Evolutionary conservation across 2,329 filamentous ascomycete species (phyloP).

Genomic region (Xylaria sp.): DNA sequence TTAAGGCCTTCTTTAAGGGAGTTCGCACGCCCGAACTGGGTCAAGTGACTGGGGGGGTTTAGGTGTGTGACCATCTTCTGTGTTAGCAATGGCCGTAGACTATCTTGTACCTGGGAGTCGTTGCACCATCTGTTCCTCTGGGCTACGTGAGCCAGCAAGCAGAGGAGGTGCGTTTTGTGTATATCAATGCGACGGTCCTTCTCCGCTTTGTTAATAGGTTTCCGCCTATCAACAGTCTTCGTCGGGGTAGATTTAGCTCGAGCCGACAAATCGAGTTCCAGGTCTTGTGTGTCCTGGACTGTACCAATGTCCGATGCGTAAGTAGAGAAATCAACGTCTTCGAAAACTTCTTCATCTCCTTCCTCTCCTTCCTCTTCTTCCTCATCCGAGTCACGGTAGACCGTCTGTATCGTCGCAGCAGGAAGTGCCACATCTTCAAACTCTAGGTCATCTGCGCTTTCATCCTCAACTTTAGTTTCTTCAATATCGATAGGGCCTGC

Average conservation of each 20-base stretch:
- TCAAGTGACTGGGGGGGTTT: slow-evolving; percentile 71
- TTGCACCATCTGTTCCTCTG: slow-evolving; percentile 92
- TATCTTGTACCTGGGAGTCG: slow-evolving; percentile 72
- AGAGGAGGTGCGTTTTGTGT: slow-evolving; percentile 89
- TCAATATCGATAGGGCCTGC: not conserved
- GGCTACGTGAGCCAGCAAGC: slow-evolving; percentile 80
- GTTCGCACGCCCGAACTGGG: slow-evolving; percentile 80
- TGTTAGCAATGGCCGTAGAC: slow-evolving; percentile 72
- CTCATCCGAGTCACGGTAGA: slow-evolving; percentile 61
- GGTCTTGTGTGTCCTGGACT: slow-evolving; percentile 47
- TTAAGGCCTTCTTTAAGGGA: slow-evolving; percentile 83
- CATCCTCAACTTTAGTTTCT: slow-evolving; percentile 46
- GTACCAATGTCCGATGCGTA: slow-evolving; percentile 38
- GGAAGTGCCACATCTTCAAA: slow-evolving; percentile 64
- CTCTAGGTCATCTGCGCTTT: slow-evolving; percentile 56
- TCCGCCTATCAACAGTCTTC: slow-evolving; percentile 57
- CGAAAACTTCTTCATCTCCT: slow-evolving; percentile 57
- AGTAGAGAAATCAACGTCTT: slow-evolving; percentile 59
- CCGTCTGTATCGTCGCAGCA: slow-evolving; percentile 61
- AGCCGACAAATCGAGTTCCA: slow-evolving; percentile 65
- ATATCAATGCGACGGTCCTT: slow-evolving; percentile 71
- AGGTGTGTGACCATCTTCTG: slow-evolving; percentile 74
- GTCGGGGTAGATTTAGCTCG: slow-evolving; percentile 51
- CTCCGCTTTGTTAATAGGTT: slow-evolving; percentile 64
- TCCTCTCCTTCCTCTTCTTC: slow-evolving; percentile 54